Percentiles rank a stretch among this genome's conserved stretches.
phyloP scores from a whole-genome alignment of 371 early-diverging fungal species.

The Nematocida major region DNA sequence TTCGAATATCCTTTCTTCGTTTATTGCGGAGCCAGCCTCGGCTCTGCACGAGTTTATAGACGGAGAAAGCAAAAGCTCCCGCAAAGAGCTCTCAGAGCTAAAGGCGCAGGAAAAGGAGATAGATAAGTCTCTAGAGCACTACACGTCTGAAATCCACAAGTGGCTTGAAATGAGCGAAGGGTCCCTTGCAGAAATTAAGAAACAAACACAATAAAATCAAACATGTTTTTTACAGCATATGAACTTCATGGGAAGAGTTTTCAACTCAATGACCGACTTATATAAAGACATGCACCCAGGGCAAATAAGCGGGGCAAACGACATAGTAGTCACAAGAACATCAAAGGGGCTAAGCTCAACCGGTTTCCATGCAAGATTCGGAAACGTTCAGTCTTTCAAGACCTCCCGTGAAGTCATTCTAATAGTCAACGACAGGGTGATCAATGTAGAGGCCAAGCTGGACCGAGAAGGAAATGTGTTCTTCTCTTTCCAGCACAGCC shows the following conservation, averaged over 20 bases:
- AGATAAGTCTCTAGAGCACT: neutral
- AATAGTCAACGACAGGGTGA: conserved; percentile 76
- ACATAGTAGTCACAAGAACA: conserved; percentile 83
- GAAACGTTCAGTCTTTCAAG: conserved; percentile 79
- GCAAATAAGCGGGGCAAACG: conserved; percentile 92
- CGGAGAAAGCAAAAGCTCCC: neutral
- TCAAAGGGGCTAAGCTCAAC: conserved; percentile 75
- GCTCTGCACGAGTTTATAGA: neutral
- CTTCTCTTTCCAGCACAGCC: conserved; percentile 66
- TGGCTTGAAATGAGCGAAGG: neutral
- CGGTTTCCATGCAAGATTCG: conserved; percentile 95
- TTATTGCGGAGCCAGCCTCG: neutral
- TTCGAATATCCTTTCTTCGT: conserved; percentile 7
- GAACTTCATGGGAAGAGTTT: conserved; percentile 64
- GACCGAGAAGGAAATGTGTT: conserved; percentile 95
- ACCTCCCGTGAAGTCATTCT: conserved; percentile 74
- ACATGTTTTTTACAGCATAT: conserved; percentile 51
- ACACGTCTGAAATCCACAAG: neutral
- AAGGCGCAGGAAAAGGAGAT: neutral
- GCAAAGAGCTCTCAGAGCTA: neutral
- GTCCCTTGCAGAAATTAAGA: conserved; percentile 15
- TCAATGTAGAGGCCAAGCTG: conserved; percentile 73
- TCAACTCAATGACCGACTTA: conserved; percentile 76
- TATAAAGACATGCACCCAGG: conserved; percentile 91
- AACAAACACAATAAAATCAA: conserved; percentile 43